These are phyloP conservation scores for Fusarium duplospermum DNA, from an alignment of 2,329 filamentous ascomycete species.

Conservation along the genomic window DNA sequence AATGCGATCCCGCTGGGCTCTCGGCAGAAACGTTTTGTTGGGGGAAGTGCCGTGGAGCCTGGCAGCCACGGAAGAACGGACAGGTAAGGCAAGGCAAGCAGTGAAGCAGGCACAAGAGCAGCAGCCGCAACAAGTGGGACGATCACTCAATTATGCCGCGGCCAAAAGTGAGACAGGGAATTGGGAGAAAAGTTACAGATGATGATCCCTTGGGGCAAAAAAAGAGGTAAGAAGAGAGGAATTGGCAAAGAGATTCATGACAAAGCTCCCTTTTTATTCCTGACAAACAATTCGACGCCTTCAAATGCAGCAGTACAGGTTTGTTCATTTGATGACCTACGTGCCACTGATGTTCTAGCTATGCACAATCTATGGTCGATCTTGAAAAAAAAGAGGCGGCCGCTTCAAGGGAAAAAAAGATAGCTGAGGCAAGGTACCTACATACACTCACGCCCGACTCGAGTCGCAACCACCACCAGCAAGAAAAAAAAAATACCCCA, in stretches of 20 bases:
- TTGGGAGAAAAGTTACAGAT: background rate
- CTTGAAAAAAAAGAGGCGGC: slow-evolving; percentile 1
- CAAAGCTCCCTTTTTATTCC: background rate
- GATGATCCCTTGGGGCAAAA: background rate
- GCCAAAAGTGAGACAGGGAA: slow-evolving; percentile 1
- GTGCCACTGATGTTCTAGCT: background rate
- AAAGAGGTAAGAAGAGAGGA: background rate
- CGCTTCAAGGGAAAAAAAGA: slow-evolving; percentile 14
- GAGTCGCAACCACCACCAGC: slow-evolving; percentile 2
- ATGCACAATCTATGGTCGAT: background rate
- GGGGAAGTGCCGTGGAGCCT: slow-evolving; percentile 39
- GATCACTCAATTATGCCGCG: slow-evolving; percentile 21
- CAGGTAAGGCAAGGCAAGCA: slow-evolving; percentile 12
- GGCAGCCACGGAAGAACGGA: slow-evolving; percentile 12
- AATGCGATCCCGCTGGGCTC: slow-evolving; percentile 18
- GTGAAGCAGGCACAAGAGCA: slow-evolving; percentile 23
- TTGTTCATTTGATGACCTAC: background rate
- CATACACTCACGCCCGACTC: background rate
- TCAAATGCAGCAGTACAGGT: background rate
- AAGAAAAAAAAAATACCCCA: slow-evolving; percentile 27
- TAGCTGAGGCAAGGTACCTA: background rate
- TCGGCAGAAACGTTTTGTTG: slow-evolving; percentile 44
- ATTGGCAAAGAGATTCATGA: background rate
- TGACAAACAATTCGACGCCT: background rate
- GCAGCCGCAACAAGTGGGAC: slow-evolving; percentile 31